phyloP scores from a whole-genome alignment of 805 yeast genomes.

The Danielia oregonensis region DNA sequence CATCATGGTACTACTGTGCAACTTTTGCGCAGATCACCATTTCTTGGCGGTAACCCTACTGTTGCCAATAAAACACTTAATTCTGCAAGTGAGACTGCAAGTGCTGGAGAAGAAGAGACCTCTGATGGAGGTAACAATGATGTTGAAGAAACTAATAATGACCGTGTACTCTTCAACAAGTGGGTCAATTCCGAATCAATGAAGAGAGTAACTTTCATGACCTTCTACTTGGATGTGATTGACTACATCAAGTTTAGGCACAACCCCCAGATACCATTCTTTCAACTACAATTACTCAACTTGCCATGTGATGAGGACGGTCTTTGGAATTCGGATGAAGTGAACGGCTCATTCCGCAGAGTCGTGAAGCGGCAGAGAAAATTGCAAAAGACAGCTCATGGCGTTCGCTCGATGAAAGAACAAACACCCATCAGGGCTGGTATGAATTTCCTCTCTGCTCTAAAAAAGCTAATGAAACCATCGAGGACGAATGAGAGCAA shows the following conservation, averaged over 20 bases:
- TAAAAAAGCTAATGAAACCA: constrained; percentile 12
- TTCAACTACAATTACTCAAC: constrained; percentile 37
- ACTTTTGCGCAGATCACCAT: constrained; percentile 68
- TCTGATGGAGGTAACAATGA: constrained; percentile 9
- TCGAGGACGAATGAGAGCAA: constrained; percentile 7
- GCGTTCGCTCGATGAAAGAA: constrained; percentile 8
- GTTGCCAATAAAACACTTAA: constrained; percentile 21
- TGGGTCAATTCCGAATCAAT: constrained; percentile 82
- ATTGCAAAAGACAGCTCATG: constrained; percentile 6
- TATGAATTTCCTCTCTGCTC: constrained; percentile 15
- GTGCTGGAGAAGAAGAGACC: constrained; percentile 33
- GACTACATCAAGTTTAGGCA: constrained; percentile 81
- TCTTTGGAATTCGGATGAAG: constrained; percentile 38
- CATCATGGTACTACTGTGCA: constrained; percentile 89
- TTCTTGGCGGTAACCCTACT: constrained; percentile 67
- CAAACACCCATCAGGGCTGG: constrained; percentile 6
- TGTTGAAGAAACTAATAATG: constrained; percentile 17
- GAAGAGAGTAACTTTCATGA: constrained; percentile 76
- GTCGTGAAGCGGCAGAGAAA: constrained; percentile 35
- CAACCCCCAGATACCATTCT: constrained; percentile 42
- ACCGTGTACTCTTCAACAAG: constrained; percentile 42
- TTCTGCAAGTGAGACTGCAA: constrained; percentile 22
- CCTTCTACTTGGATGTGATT: constrained; percentile 74
- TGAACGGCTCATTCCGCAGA: constrained; percentile 36
- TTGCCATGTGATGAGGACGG: constrained; percentile 40